A percentile compares a stretch with the other conserved stretches of the same genome.
Conservation (phyloP, 495 filamentous ascomycete species). For the Tuber umbilicatum region DNA sequence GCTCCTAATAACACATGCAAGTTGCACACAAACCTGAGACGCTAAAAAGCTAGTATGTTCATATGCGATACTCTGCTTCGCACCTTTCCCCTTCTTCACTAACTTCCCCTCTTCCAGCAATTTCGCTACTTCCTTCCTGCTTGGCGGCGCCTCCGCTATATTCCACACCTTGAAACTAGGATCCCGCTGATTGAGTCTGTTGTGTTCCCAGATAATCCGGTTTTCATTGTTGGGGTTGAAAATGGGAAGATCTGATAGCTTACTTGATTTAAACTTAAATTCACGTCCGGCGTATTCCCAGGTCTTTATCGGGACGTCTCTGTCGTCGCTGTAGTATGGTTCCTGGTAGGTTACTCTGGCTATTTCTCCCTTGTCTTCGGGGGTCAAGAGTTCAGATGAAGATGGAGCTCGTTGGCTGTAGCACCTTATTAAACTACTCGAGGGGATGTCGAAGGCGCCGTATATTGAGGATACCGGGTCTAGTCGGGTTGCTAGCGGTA, state of each 20-base stretch:
- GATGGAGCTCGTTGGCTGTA: slow-evolving; percentile 22
- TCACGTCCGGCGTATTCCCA: slow-evolving; percentile 85
- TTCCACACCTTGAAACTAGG: slow-evolving; percentile 53
- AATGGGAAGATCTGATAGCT: slow-evolving; percentile 65
- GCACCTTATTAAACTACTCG: background rate
- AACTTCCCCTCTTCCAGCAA: slow-evolving; percentile 55
- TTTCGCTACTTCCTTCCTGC: slow-evolving; percentile 58
- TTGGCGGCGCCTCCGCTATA: slow-evolving; percentile 60
- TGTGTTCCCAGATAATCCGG: slow-evolving; percentile 49
- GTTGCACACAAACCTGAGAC: slow-evolving; percentile 32
- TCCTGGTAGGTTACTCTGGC: slow-evolving; percentile 70
- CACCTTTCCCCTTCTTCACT: slow-evolving; percentile 29
- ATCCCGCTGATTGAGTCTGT: slow-evolving; percentile 48
- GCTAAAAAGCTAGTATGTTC: background rate
- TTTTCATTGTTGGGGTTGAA: slow-evolving; percentile 63
- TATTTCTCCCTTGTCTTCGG: slow-evolving; percentile 27
- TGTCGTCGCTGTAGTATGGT: slow-evolving; percentile 78
- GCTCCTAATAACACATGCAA: background rate
- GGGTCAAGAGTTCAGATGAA: slow-evolving; percentile 18
- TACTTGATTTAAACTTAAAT: slow-evolving; percentile 69
- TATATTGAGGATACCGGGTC: background rate
- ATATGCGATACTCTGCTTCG: background rate
- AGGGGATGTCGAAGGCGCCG: background rate
- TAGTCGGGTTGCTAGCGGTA: background rate
- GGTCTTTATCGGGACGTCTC: slow-evolving; percentile 70